Percentiles rank a stretch among this genome's conserved stretches.
These are phyloP conservation scores for Saccharomyces jurei DNA, from an alignment of 805 yeast species.

Conservation along the genomic window DNA sequence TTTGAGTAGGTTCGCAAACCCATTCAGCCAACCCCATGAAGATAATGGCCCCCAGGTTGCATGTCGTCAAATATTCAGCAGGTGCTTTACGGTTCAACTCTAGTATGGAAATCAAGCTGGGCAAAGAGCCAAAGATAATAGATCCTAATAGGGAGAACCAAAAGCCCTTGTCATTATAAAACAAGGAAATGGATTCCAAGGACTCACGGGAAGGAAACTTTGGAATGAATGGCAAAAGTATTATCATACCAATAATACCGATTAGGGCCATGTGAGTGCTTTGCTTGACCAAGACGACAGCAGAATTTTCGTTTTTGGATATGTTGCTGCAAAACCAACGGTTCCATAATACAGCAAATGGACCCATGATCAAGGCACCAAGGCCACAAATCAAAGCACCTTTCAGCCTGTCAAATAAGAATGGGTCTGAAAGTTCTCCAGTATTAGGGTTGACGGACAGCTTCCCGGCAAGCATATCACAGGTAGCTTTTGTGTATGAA, in stretches of 20 bases:
- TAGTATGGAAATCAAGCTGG: conserved; percentile 19
- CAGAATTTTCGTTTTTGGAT: conserved; percentile 4
- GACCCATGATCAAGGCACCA: conserved; percentile 27
- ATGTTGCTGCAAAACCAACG: conserved; percentile 18
- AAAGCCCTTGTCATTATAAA: conserved; percentile 10
- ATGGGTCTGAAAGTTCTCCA: conserved; percentile 30
- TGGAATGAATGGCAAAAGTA: conserved; percentile 20
- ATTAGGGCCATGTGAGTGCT: conserved; percentile 15
- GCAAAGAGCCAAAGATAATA: conserved; percentile 21
- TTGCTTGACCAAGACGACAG: conserved; percentile 10
- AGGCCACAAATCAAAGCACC: conserved; percentile 29
- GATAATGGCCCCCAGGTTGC: conserved; percentile 22
- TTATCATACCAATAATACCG: conserved; percentile 15
- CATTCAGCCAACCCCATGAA: conserved; percentile 26
- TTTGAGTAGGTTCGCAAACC: conserved; percentile 22
- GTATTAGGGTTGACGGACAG: conserved; percentile 26
- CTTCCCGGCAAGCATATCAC: conserved; percentile 29
- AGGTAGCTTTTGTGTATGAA: conserved; percentile 29
- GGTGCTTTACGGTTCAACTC: conserved; percentile 19
- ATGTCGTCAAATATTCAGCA: conserved; percentile 25
- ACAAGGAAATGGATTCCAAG: conserved; percentile 5
- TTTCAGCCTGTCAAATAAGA: conserved; percentile 29
- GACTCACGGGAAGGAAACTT: background rate
- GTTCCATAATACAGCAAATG: conserved; percentile 26
- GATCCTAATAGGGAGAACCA: conserved; percentile 15